phyloP scores from a whole-genome alignment of 2,329 filamentous ascomycete genomes.

The Zarea fungicola region DNA sequence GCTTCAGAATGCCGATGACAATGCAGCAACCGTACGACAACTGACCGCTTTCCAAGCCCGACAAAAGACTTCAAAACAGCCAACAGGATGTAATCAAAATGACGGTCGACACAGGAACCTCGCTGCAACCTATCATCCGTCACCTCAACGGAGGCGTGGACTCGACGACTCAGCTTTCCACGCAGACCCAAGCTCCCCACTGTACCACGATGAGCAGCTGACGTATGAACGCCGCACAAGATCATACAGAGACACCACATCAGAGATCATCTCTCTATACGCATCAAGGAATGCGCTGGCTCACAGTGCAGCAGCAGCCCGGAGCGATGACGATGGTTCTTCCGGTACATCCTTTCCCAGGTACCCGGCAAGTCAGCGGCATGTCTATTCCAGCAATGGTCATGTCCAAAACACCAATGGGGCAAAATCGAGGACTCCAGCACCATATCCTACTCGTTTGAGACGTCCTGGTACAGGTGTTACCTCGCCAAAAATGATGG shows the following conservation, averaged over 20 bases:
- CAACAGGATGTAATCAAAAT: neutral
- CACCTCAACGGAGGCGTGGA: slow-evolving; percentile 24
- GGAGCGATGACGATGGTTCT: neutral
- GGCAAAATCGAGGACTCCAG: slow-evolving; percentile 45
- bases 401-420: slow-evolving; percentile 2
- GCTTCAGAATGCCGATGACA: slow-evolving; percentile 6
- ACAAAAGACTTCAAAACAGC: neutral
- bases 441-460: slow-evolving; percentile 52
- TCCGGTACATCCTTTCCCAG: neutral
- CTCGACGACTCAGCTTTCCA: slow-evolving; percentile 25
- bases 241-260: slow-evolving; percentile 46
- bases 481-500: slow-evolving; percentile 44
- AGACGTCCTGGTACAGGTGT: slow-evolving; percentile 48
- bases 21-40: neutral
- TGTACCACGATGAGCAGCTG: slow-evolving; percentile 26
- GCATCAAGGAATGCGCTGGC: slow-evolving; percentile 27
- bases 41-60: neutral
- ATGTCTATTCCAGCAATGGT: neutral
- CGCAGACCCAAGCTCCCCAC: slow-evolving; percentile 25
- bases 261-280: slow-evolving; percentile 53
- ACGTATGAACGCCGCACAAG: slow-evolving; percentile 42
- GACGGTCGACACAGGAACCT: neutral
- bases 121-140: slow-evolving; percentile 26
- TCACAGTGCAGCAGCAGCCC: neutral
- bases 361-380: neutral